A percentile compares a stretch with the other conserved stretches of the same genome.
phyloP scores from a whole-genome alignment of 2,329 filamentous ascomycete genomes.

The Fusarium compactum region DNA sequence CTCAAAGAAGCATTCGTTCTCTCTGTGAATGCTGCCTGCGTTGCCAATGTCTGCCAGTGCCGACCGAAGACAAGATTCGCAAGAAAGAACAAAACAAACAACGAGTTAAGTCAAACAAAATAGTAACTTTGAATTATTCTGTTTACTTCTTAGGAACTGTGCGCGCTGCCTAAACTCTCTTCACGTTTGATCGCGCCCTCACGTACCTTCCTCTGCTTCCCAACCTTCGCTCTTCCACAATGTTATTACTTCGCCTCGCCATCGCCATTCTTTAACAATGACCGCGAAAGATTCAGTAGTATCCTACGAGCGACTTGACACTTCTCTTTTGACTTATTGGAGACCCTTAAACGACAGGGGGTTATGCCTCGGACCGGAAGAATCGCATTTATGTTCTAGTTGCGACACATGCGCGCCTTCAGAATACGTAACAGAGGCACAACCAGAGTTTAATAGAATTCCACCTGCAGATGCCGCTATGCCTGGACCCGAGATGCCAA shows the following conservation, averaged over 20 bases:
- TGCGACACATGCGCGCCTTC: background rate
- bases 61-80: background rate
- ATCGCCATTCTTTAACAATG: background rate
- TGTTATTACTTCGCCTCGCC: no score
- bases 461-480: background rate
- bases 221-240: no score
- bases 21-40: background rate
- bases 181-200: no score
- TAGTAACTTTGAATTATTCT: no score
- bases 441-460: background rate
- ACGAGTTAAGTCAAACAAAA: background rate
- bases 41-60: background rate
- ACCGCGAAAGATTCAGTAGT: background rate
- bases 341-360: background rate
- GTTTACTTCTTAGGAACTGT: no score
- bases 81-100: background rate
- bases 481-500: background rate
- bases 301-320: background rate
- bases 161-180: no score
- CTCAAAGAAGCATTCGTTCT: background rate
- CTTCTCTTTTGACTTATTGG: background rate
- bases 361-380: background rate
- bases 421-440: background rate
- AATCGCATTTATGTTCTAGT: background rate
- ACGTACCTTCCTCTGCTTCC: no score